Evolutionary conservation across 441 rosid genomes (phyloP).

Genomic region (Croton setiger): DNA sequence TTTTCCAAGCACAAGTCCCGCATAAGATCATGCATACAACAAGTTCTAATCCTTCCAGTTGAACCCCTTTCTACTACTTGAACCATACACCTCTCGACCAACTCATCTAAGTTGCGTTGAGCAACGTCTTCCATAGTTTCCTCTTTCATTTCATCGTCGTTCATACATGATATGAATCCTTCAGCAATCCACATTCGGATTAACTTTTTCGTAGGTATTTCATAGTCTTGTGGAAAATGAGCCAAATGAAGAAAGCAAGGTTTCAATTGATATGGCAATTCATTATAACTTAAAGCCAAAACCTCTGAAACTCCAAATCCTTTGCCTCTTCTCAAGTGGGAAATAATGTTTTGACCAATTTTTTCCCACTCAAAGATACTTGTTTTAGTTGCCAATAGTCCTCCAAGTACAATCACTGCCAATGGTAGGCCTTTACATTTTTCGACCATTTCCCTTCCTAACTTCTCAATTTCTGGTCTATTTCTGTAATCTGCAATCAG

Average conservation of each 20-base stretch:
- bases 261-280: slow-evolving; percentile 23
- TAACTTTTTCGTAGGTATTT: slow-evolving; percentile 18
- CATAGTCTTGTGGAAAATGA: slow-evolving; percentile 28
- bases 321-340: slow-evolving; percentile 13
- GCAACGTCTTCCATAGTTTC: slow-evolving; percentile 25
- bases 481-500: slow-evolving; percentile 17
- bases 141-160: slow-evolving; percentile 7
- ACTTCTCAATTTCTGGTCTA: slow-evolving; percentile 20
- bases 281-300: slow-evolving; percentile 25
- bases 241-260: slow-evolving; percentile 29
- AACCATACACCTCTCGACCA: slow-evolving; percentile 29
- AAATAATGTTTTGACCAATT: slow-evolving; percentile 9
- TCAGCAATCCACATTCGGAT: slow-evolving; percentile 27
- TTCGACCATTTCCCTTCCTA: slow-evolving; percentile 28
- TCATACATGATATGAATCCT: slow-evolving; percentile 16
- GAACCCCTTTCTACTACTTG: slow-evolving; percentile 21
- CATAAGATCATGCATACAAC: slow-evolving; percentile 31
- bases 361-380: slow-evolving; percentile 13
- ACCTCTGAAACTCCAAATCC: slow-evolving; percentile 21
- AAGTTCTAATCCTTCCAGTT: slow-evolving; percentile 24
- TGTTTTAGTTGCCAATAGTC: slow-evolving; percentile 25
- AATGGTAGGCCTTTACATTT: slow-evolving; percentile 35
- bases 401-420: slow-evolving; percentile 39
- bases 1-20: slow-evolving; percentile 21
- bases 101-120: slow-evolving; percentile 20